Conservation (phyloP, 495 filamentous ascomycete genomes). For the Aspergillus leporis region DNA sequence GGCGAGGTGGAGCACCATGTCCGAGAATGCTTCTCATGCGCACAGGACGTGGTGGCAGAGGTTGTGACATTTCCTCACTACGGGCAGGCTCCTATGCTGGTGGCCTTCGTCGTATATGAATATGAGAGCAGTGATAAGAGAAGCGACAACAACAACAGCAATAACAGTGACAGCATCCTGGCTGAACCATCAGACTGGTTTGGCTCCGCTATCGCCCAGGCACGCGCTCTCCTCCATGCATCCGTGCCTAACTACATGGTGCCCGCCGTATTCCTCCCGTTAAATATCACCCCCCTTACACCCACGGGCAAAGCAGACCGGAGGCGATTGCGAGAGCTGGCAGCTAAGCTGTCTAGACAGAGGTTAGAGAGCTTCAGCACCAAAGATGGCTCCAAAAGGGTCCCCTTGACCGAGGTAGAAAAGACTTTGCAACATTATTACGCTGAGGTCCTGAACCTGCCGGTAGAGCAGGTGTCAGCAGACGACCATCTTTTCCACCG, state of each 20-base stretch:
- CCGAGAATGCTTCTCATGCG: conserved; percentile 30
- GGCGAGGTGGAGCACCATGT: conserved; percentile 35
- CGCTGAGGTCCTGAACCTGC: conserved; percentile 38
- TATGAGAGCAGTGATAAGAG: neutral
- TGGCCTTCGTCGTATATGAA: neutral
- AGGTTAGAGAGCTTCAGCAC: conserved; percentile 11
- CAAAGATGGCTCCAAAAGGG: neutral
- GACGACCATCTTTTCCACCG: conserved; percentile 53
- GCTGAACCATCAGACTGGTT: neutral
- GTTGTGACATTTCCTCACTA: conserved; percentile 35
- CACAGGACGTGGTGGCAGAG: conserved; percentile 33
- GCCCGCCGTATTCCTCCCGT: conserved; percentile 37
- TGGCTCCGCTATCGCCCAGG: neutral
- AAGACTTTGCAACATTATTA: conserved; percentile 24
- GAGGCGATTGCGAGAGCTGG: conserved; percentile 16
- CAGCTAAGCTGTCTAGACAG: conserved; percentile 20
- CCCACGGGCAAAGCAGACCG: conserved; percentile 47
- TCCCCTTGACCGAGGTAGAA: conserved; percentile 3
- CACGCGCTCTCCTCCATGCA: conserved; percentile 1
- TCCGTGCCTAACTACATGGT: conserved; percentile 47
- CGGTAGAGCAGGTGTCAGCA: conserved; percentile 27
- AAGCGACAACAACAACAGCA: neutral
- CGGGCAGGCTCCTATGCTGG: neutral
- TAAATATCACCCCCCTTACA: conserved; percentile 38
- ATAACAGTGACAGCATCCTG: conserved; percentile 10